Base-by-base conservation (phyloP, 495 filamentous ascomycete genomes). In the Aspergillus baeticus region DNA sequence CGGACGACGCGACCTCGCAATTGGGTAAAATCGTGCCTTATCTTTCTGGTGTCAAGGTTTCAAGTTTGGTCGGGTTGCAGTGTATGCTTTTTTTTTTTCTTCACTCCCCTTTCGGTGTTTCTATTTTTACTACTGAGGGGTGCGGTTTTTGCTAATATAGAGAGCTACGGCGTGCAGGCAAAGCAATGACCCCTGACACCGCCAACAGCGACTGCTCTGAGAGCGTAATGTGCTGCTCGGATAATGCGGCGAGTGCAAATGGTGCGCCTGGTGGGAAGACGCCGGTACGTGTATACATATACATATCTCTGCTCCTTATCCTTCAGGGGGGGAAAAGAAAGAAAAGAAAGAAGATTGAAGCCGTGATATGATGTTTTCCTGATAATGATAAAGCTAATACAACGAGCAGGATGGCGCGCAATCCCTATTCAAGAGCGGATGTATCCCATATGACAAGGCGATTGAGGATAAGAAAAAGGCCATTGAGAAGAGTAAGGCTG, bases 141-240 rank as follows among this genome's bases (percentile, higher is more conserved):
- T n/a, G n/a, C n/a, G n/a, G n/a, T n/a, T n/a, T n/a, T n/a, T n/a
- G n/a, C n/a, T n/a, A n/a, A n/a, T n/a, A n/a, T n/a, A n/a, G n/a
- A n/a, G n/a, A n/a, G n/a, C n/a, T n/a, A n/a, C n/a, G n/a, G n/a
- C n/a, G n/a, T n/a, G n/a, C 21, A 65, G 63, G 63, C 35, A 33
- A 14, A 15, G 34, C 22, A 2, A 76, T 76, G 69, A 17, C 2
- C 0, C 44, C 54, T 7, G 6, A 52, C 1, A 59, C 61, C 0
- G 31, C 50, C 0, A 65, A 66, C 10, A 39, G 55, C 6, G n/a
- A 56, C 5, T 75, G 72, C 51, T 8, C 50, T 0, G 47, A 53
- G 8, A 34, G 63, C 18, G 60, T 71, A 8, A 72, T 75, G 69
- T 75, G 72, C 50, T 75, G 71, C 58, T 45, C 42, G 22, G 22